Evolutionary conservation across 345 rosid species (phyloP).

Genomic region (Gossypium rotundifolium): DNA sequence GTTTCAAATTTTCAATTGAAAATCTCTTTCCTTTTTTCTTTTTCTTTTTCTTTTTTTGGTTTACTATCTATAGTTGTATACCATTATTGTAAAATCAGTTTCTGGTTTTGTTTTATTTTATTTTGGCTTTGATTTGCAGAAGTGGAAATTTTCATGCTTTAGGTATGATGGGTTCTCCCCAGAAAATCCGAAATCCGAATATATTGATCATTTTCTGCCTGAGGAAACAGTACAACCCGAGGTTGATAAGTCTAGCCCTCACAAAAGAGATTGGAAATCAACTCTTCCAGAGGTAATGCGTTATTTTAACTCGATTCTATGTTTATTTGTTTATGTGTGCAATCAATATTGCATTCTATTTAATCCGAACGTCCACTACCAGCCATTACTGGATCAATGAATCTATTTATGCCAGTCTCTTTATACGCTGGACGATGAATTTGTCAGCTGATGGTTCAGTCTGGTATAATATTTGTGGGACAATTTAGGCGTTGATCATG

Average conservation of each 20-base stretch:
- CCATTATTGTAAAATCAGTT: background rate
- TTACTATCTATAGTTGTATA: background rate
- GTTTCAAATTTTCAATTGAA: background rate
- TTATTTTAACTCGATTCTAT: too few relatives aligned
- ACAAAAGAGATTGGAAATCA: slow-evolving; percentile 46
- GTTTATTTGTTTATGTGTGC: too few relatives aligned
- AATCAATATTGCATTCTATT: too few relatives aligned
- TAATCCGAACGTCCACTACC: too few relatives aligned
- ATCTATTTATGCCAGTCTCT: too few relatives aligned
- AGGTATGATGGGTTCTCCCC: slow-evolving; percentile 53
- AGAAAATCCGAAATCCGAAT: slow-evolving; percentile 37
- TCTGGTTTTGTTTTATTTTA: slow-evolving; percentile 3
- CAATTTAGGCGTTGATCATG: too few relatives aligned
- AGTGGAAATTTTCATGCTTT: slow-evolving; percentile 76
- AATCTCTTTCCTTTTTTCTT: background rate
- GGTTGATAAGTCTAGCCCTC: slow-evolving; percentile 25
- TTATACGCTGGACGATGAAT: too few relatives aligned
- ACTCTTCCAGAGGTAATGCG: slow-evolving; percentile 53
- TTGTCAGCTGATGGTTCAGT: too few relatives aligned
- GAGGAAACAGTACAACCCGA: slow-evolving; percentile 58
- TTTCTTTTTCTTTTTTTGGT: too few relatives aligned
- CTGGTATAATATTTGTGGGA: too few relatives aligned
- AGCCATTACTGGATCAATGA: too few relatives aligned
- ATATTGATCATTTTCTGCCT: slow-evolving; percentile 37
- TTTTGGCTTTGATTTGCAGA: slow-evolving; percentile 39